Evolutionary conservation across 1,284 basidiomycete species (phyloP), one percentile per base, ranked within the genome.

Genomic region (Tilletia walkeri): DNA sequence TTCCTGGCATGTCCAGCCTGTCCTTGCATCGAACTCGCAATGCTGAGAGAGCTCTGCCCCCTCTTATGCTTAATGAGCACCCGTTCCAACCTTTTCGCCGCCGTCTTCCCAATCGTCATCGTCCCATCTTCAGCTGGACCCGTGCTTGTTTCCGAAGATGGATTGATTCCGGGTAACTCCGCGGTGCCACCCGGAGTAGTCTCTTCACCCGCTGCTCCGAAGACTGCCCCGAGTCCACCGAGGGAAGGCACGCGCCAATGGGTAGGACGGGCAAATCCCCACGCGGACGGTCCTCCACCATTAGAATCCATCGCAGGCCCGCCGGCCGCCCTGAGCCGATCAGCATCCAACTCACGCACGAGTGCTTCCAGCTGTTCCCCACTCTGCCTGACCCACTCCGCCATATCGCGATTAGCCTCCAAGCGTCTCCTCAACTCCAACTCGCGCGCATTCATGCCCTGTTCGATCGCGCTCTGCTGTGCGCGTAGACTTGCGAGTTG

Each of bases 51-150:
- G 59, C 59, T 63, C 34, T 63, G 59, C 5, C 59, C 59, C 10
- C 59, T 24, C 5, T 63, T 63, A 34, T 63, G 59, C 36, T 63
- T 63, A 36, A 63, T 66, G 4, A 79, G 73, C 69, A 77, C 73
- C 20, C 73, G 70, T 41, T 78, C 77, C 9, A 78, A 70, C 18
- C 77, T 70, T 67, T 76, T 78, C 20, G 74, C 77, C 1, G 77
- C 77, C 4, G 75, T 75, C 66, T 78, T 78, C 16, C 77, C 75
- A 16, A 78, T 78, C 18, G 77, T 78, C 18, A 74, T 73, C 41
- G 76, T 74, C 49, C 72, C 68, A 47, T 78, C 77, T 20, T 73
- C 65, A 18, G 76, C 77, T 50, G 76, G 69, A 1, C 20, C 50
- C 20, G n/a, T 7, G 18, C 2, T 53, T 3, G 50, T 4, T n/a